Evolutionary conservation across 768 basidiomycete genomes (phyloP), one percentile per base, ranked within the genome.

Genomic region (Rickenella mellea): DNA sequence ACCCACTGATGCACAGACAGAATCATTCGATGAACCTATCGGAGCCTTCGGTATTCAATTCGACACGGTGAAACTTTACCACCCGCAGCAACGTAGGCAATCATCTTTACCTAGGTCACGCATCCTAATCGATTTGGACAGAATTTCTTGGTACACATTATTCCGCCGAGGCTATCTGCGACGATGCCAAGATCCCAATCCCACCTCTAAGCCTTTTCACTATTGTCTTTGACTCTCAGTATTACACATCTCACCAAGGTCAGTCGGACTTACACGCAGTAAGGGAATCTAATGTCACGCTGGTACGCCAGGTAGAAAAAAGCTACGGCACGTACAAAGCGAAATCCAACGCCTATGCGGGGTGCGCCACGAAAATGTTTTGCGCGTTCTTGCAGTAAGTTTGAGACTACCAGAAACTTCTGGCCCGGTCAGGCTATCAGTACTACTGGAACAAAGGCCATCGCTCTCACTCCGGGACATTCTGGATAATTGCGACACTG

Each of bases 361-460:
- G 1, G 65, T 88, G 14, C 69, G 73, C 1, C 80, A 89, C 48
- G 63, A 68, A 0, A 83, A 88, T 51, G 65, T 90, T n/a, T 55
- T 80, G 1, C 70, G 68, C 40, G 61, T 85, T 2, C 74, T 81
- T 36, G 83, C 80, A 1, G 80, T 79, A 49, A 85, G 83, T 52
- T 63, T 81, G 26, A 64, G 64, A 5, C 59, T 74, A 19, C 74
- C 77, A 5, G 67, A 73, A 41, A 56, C 71, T 0, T 67, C 62
- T 29, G 64, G 62, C 1, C 59, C 70, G 1, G 71, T 81, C 2
- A 73, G 72, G 40, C 55, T 92, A 43, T 61, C 73, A 24, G 70
- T 92, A 5, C 66, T 91, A 19, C 75, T 70, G n/a, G 88, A 91
- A 52, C 74, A 83, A 53, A 66, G 70, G 1, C 83, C 85, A 0